A percentile compares a stretch with the other conserved stretches of the same genome.
Conservation (phyloP, 2,329 filamentous ascomycete species). For the Ophiostoma australiae region DNA sequence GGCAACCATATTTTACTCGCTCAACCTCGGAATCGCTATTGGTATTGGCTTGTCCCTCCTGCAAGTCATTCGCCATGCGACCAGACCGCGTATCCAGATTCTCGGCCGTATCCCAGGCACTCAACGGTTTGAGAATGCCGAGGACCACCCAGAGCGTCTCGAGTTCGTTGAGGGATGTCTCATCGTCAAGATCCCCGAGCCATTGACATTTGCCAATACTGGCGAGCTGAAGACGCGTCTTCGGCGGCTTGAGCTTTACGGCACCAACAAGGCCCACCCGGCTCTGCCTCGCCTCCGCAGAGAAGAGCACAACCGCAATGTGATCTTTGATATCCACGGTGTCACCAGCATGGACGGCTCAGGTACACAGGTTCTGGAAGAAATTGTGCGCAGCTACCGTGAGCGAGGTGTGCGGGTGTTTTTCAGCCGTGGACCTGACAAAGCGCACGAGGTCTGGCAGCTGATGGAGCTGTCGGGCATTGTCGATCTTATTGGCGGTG, state of each 20-base stretch:
- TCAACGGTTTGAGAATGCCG: constrained; percentile 80
- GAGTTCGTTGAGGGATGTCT: constrained; percentile 90
- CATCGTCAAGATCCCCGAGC: constrained; percentile 96
- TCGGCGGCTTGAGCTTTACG: constrained; percentile 79
- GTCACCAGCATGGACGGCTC: constrained; percentile 92
- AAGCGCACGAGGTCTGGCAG: constrained; percentile 57
- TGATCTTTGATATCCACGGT: constrained; percentile 98
- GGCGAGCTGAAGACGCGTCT: constrained; percentile 83
- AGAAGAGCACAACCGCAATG: constrained; percentile 78
- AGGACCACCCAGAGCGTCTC: constrained; percentile 63
- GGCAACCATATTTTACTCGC: constrained; percentile 89
- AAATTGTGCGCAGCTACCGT: constrained; percentile 81
- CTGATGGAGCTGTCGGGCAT: constrained; percentile 78
- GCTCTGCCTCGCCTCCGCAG: constrained; percentile 74
- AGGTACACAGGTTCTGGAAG: constrained; percentile 81
- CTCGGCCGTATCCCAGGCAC: constrained; percentile 83
- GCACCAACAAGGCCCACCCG: constrained; percentile 78
- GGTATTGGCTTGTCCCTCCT: constrained; percentile 88
- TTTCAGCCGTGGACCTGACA: constrained; percentile 56
- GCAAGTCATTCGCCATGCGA: constrained; percentile 83
- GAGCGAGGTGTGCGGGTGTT: constrained; percentile 71
- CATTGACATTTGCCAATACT: constrained; percentile 93
- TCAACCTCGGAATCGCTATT: constrained; percentile 87
- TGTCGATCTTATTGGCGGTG: constrained; percentile 73
- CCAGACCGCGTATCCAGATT: constrained; percentile 91